These are phyloP conservation scores for Articulospora tetracladia DNA, from an alignment of 495 filamentous ascomycete genomes.

Conservation along the genomic window DNA sequence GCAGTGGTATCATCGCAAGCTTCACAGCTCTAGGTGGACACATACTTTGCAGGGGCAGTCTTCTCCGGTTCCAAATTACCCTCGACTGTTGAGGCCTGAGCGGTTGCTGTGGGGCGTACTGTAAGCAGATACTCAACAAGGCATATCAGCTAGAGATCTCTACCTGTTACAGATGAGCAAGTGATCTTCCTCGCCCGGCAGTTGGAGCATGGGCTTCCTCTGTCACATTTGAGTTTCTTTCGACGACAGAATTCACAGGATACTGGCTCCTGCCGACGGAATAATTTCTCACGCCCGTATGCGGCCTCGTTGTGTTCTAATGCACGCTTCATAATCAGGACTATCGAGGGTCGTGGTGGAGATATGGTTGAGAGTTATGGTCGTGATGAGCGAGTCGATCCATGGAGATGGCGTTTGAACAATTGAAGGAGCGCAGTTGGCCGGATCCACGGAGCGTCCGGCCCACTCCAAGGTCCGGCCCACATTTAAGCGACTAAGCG, in stretches of 20 bases:
- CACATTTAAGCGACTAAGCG: too few relatives aligned
- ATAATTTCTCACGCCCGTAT: conserved; percentile 1
- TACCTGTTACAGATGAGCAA: background rate
- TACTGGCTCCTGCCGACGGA: conserved; percentile 19
- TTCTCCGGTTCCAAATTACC: too few relatives aligned
- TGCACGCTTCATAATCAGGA: conserved; percentile 4
- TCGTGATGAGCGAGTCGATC: too few relatives aligned
- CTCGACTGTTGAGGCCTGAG: too few relatives aligned
- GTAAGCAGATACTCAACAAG: too few relatives aligned
- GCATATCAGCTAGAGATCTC: too few relatives aligned
- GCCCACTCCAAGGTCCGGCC: too few relatives aligned
- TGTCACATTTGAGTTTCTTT: conserved; percentile 19
- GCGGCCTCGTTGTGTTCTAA: background rate
- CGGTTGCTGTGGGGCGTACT: too few relatives aligned
- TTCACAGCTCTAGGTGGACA: too few relatives aligned
- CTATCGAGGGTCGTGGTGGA: background rate
- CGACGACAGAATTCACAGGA: conserved; percentile 13
- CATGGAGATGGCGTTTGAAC: background rate
- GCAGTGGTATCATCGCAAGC: background rate
- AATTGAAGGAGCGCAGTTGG: background rate
- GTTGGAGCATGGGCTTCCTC: conserved; percentile 10
- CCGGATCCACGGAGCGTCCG: background rate
- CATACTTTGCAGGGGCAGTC: too few relatives aligned
- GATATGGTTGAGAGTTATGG: too few relatives aligned
- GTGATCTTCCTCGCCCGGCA: conserved; percentile 15